Percentiles rank a stretch among this genome's conserved stretches.
These are phyloP conservation scores for Panellus pusillus DNA, from an alignment of 768 basidiomycete genomes.

Conservation along the genomic window DNA sequence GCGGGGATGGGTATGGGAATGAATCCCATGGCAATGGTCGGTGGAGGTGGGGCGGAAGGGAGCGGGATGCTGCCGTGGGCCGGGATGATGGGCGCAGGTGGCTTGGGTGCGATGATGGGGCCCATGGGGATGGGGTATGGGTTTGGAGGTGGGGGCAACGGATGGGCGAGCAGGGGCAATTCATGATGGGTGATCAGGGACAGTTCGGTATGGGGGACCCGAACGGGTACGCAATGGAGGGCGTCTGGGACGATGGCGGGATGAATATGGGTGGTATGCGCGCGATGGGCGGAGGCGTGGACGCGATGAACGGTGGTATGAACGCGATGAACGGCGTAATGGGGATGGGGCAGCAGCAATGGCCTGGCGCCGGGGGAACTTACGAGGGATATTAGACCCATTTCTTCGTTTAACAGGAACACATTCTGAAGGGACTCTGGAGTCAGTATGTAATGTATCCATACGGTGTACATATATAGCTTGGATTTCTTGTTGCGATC, in stretches of 20 bases:
- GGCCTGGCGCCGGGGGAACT: neutral
- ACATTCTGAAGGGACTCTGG: conserved; percentile 8
- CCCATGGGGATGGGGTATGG: conserved; percentile 27
- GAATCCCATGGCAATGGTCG: conserved; percentile 18
- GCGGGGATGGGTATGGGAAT: conserved; percentile 24
- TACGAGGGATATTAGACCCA: conserved; percentile 10
- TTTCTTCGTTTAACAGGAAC: neutral
- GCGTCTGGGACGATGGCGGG: conserved; percentile 38
- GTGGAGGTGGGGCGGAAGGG: conserved; percentile 8
- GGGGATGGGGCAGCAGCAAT: conserved; percentile 15
- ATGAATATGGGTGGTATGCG: conserved; percentile 49
- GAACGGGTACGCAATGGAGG: conserved; percentile 34
- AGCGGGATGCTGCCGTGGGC: conserved; percentile 17
- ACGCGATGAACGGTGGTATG: conserved; percentile 42
- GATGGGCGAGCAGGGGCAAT: conserved; percentile 21
- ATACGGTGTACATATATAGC: neutral
- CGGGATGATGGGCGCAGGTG: conserved; percentile 23
- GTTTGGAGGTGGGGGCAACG: conserved; percentile 35
- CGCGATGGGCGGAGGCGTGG: conserved; percentile 12
- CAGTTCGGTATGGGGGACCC: conserved; percentile 32
- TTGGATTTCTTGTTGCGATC: neutral
- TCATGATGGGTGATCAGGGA: conserved; percentile 31
- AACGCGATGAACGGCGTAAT: conserved; percentile 5
- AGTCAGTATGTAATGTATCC: conserved; percentile 6
- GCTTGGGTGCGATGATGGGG: conserved; percentile 28